phyloP scores from a whole-genome alignment of 202 grass and related monocot species.

The Saccharum hybrid region DNA sequence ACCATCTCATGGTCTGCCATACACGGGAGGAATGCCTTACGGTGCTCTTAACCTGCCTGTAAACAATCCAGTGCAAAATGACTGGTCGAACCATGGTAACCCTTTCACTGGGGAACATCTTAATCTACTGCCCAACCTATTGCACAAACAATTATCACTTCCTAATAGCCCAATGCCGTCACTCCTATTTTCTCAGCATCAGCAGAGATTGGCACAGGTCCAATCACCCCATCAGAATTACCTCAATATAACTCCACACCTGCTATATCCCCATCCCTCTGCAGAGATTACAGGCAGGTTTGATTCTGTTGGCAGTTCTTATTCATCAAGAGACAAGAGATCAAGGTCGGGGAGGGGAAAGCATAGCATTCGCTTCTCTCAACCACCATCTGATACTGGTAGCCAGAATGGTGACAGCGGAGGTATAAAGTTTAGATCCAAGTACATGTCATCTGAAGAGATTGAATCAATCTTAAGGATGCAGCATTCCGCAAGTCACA shows the following conservation, averaged over 20 bases:
- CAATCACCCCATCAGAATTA: conserved; percentile 65
- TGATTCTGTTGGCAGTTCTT: conserved; percentile 57
- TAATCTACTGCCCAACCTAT: conserved; percentile 61
- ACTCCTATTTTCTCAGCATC: conserved; percentile 72
- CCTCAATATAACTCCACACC: conserved; percentile 57
- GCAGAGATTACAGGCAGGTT: conserved; percentile 58
- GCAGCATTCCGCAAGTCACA: conserved; percentile 89
- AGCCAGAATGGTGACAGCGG: conserved; percentile 69
- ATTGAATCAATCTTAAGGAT: conserved; percentile 95
- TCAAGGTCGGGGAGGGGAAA: conserved; percentile 76
- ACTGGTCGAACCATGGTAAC: conserved; percentile 61
- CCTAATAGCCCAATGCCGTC: conserved; percentile 66
- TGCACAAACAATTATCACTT: conserved; percentile 68
- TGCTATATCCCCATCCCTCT: conserved; percentile 61
- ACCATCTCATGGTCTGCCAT: conserved; percentile 76
- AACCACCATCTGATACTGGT: conserved; percentile 63
- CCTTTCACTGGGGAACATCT: conserved; percentile 54
- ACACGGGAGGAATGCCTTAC: conserved; percentile 61
- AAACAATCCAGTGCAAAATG: conserved; percentile 57
- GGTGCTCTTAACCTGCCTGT: conserved; percentile 51
- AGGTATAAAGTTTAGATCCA: conserved; percentile 77
- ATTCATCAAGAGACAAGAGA: conserved; percentile 71
- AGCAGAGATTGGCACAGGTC: conserved; percentile 73
- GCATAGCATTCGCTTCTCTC: conserved; percentile 71
- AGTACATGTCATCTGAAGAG: conserved; percentile 98